Evolutionary conservation across 139 green algal species (phyloP), one percentile per base, ranked within the genome.

Genomic region (Closterium sp.): DNA sequence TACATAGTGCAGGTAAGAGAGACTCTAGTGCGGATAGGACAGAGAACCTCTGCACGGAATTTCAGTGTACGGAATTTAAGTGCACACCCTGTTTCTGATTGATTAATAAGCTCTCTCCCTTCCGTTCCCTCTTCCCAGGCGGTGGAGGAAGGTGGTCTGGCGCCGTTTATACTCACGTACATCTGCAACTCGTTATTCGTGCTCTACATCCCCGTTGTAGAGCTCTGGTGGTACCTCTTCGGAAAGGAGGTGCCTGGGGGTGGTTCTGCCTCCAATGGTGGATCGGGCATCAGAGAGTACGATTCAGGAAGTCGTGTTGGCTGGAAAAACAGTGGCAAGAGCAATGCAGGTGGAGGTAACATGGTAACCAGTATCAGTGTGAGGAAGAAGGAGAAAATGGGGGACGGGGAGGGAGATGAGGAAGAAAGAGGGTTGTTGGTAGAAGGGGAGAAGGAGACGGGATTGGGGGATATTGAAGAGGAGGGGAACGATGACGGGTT

Each of bases 151-250:
- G 32, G 22, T 19, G 97, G 97, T 21, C 87, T 98, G 21, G 89
- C 96, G 24, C 96, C 97, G 3, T 96, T 98, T 9, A 87, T 98
- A 42, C 93, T 99, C 1, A 98, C 97, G 1, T 99, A 97, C 94
- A 96, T 98, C 17, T 96, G 97, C 42, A 99, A 98, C 92, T 96
- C 95, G 31, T 89, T 98, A 5, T 99, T 99, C 94, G 94, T 97
- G 1, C 24, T 98, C 27, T 98, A 97, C 87, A 92, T 99, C 27
- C 97, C 97, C 4, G 17, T 98, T 6, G 94, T 96, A 70, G 94
- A 93, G 24, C 17, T 84, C 21, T 38, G 29, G 87, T 45, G 87
- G 87, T 45, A 28, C 62, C 62, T 79, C 17, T 79, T 79, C 62
- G 62, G 62, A 79, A 79, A 79, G 62, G 62, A 22, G 13, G 62